Percentiles rank a stretch among this genome's conserved stretches.
Conservation (phyloP, 441 rosid species). For the Melastoma candidum region DNA sequence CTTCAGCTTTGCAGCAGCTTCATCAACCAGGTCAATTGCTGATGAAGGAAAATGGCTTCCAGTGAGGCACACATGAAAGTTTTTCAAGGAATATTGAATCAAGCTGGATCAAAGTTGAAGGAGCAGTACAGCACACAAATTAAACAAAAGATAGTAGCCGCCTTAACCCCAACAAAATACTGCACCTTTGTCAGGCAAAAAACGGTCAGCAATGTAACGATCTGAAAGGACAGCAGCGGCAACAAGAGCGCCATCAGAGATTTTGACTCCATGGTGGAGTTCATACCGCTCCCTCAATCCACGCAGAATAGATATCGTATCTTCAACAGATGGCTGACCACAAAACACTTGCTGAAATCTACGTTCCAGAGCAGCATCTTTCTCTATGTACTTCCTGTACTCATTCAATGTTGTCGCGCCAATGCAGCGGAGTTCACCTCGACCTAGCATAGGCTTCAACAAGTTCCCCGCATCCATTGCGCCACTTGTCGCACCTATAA, state of each 20-base stretch:
- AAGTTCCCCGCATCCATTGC: constrained; percentile 82
- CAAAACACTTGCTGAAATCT: constrained; percentile 76
- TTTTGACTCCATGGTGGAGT: constrained; percentile 70
- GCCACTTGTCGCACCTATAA: constrained; percentile 59
- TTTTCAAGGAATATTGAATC: neutral
- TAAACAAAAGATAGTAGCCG: too few relatives aligned
- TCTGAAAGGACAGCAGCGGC: constrained; percentile 65
- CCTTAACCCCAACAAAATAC: neutral
- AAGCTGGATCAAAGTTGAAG: neutral
- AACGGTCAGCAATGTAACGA: constrained; percentile 68
- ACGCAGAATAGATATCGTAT: constrained; percentile 60
- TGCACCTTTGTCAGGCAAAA: constrained; percentile 88
- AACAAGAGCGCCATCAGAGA: constrained; percentile 68
- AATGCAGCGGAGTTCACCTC: constrained; percentile 74
- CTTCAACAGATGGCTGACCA: constrained; percentile 67
- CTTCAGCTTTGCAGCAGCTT: constrained; percentile 93
- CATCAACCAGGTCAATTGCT: constrained; percentile 95
- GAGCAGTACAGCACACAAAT: neutral
- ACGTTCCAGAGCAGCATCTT: constrained; percentile 73
- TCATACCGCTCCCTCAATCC: constrained; percentile 65
- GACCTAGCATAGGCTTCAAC: constrained; percentile 75
- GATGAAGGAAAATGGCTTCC: constrained; percentile 7
- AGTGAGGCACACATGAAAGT: constrained; percentile 1
- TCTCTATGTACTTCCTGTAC: constrained; percentile 70
- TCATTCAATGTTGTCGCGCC: constrained; percentile 74